Evolutionary conservation across 2,329 filamentous ascomycete genomes (phyloP).

Genomic region (Basipetospora chlamydospora): DNA sequence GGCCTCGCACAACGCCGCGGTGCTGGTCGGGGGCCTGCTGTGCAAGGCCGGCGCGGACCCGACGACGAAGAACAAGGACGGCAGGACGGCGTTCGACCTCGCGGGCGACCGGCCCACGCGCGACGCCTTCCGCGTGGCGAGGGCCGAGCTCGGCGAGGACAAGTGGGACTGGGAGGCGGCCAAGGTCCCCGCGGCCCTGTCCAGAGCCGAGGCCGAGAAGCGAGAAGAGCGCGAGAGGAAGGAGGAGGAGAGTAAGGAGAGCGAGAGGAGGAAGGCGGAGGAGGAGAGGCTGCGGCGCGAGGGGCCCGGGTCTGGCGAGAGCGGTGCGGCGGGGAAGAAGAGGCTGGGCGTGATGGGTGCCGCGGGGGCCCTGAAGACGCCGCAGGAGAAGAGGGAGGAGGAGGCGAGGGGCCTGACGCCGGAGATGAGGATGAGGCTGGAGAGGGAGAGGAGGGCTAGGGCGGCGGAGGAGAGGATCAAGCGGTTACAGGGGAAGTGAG

Average conservation of each 20-base stretch:
- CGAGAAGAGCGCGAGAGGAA: constrained; percentile 56
- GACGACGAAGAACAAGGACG: constrained; percentile 52
- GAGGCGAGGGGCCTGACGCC: constrained; percentile 73
- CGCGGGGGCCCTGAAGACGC: constrained; percentile 53
- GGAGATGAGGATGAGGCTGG: constrained; percentile 71
- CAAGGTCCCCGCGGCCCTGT: constrained; percentile 56
- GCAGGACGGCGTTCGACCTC: constrained; percentile 76
- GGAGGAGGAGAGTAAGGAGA: constrained; percentile 53
- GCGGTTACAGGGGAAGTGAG: constrained; percentile 35
- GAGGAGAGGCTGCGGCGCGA: constrained; percentile 57
- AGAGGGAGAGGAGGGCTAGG: constrained; percentile 77
- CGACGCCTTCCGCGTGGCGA: constrained; percentile 82
- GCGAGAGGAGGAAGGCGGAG: constrained; percentile 57
- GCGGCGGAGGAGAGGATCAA: constrained; percentile 81
- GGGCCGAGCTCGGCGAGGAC: constrained; percentile 63
- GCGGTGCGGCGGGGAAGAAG: constrained; percentile 33
- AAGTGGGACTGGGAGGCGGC: constrained; percentile 68
- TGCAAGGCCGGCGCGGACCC: constrained; percentile 64
- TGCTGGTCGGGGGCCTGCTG: constrained; percentile 65
- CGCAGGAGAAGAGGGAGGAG: constrained; percentile 68
- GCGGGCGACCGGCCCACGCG: constrained; percentile 73
- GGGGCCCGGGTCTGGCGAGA: constrained; percentile 45
- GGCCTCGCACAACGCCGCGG: constrained; percentile 62
- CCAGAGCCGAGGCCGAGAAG: constrained; percentile 54
- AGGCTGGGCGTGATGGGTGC: constrained; percentile 38